phyloP scores from a whole-genome alignment of 2,329 filamentous ascomycete species.

The Fusarium sp. region DNA sequence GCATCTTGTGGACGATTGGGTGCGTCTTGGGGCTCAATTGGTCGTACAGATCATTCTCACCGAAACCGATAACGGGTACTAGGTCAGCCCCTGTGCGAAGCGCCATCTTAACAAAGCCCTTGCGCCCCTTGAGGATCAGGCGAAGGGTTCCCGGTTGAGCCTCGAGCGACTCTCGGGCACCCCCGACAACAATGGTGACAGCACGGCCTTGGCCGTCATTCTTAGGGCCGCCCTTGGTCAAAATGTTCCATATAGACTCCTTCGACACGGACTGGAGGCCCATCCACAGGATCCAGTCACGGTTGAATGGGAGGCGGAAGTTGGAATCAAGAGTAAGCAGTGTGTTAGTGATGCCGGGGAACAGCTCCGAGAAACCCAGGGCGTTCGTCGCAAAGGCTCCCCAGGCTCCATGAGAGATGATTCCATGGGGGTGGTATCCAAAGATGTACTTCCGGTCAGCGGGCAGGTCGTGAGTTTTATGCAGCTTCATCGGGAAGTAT shows the following conservation, averaged over 20 bases:
- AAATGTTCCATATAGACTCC: slow-evolving; percentile 90
- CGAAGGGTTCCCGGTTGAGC: slow-evolving; percentile 84
- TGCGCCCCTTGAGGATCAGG: slow-evolving; percentile 85
- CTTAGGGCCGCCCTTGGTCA: slow-evolving; percentile 84
- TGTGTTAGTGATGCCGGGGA: slow-evolving; percentile 95
- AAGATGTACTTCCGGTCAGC: slow-evolving; percentile 94
- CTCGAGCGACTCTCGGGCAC: slow-evolving; percentile 92
- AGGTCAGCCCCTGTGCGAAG: slow-evolving; percentile 93
- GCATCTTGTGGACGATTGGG: slow-evolving; percentile 83
- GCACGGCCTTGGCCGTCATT: slow-evolving; percentile 92
- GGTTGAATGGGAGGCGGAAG: slow-evolving; percentile 93
- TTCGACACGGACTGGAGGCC: slow-evolving; percentile 91
- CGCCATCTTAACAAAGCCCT: slow-evolving; percentile 95
- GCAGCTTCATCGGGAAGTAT: slow-evolving; percentile 91
- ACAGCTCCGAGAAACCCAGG: slow-evolving; percentile 87
- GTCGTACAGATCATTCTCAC: slow-evolving; percentile 96
- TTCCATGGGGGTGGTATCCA: slow-evolving; percentile 97
- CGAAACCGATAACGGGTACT: slow-evolving; percentile 92
- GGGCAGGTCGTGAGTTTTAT: slow-evolving; percentile 85
- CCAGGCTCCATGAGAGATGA: slow-evolving; percentile 97
- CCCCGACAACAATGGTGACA: slow-evolving; percentile 95
- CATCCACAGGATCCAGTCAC: slow-evolving; percentile 93
- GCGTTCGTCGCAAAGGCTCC: slow-evolving; percentile 93
- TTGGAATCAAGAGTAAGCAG: slow-evolving; percentile 95
- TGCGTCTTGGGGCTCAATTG: slow-evolving; percentile 85